These are phyloP conservation scores for Schoenoplectus tabernaemontani DNA, from an alignment of 202 grass and related monocot genomes.

Conservation along the genomic window DNA sequence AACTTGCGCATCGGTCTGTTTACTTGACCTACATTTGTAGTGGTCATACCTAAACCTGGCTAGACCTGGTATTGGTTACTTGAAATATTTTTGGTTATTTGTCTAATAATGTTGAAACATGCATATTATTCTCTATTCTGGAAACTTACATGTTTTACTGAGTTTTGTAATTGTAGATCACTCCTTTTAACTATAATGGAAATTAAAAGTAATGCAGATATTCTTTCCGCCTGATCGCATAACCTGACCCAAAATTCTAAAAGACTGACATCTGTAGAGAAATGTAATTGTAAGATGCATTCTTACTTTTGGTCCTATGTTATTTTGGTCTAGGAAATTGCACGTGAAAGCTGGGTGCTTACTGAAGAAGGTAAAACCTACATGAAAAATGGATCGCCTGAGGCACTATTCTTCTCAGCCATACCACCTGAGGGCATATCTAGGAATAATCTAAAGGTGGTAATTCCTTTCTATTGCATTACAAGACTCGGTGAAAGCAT, in stretches of 20 bases:
- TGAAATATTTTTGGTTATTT: not conserved
- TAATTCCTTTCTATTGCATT: constrained; percentile 4
- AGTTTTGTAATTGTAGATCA: not conserved
- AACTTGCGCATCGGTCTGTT: not conserved
- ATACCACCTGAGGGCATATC: constrained; percentile 64
- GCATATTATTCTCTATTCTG: not conserved
- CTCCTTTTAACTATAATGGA: not conserved
- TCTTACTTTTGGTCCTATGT: not conserved
- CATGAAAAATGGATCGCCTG: constrained; percentile 51
- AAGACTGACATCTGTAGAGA: not conserved
- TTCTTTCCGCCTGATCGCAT: not conserved
- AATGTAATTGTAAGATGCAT: not conserved
- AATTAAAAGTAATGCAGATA: not conserved
- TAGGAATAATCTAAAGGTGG: constrained; percentile 53
- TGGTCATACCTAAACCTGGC: not conserved
- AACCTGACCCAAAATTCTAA: not conserved
- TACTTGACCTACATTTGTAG: not conserved
- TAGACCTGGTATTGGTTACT: not conserved
- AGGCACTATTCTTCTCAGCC: constrained; percentile 48
- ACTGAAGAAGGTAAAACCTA: constrained; percentile 77
- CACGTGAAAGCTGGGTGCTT: constrained; percentile 49
- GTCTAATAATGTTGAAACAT: not conserved
- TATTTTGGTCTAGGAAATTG: constrained; percentile 30
- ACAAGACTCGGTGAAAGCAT: not conserved
- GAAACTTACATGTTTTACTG: not conserved